Evolutionary conservation across 257 asterid genomes (phyloP), one percentile per base, ranked within the genome.

Genomic region (Lavandula angustifolia): DNA sequence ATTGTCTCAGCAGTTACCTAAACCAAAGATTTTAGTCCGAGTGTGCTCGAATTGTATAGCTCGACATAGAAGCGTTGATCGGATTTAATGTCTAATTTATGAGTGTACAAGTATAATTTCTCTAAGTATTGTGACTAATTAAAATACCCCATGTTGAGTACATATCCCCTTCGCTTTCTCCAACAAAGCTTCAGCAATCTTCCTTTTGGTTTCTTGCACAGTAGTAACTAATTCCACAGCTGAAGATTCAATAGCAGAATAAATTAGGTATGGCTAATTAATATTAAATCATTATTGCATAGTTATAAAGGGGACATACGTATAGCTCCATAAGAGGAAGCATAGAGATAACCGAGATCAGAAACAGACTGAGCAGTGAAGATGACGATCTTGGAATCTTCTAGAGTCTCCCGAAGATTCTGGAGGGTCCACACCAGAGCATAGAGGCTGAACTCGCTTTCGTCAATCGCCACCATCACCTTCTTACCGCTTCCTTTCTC

Each of bases 391-490:
- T 78, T 72, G 0, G 88, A 67, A 65, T 69, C 63, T 41, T 53
- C 7, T 0, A 80, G 12, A 22, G 82, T 27, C 4, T 79, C 76
- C 0, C 63, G 77, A 10, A 84, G 81, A 27, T 73, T 76, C 7
- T 66, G 1, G 17, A 87, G 77, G 29, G 82, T 66, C 92, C 95
- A 87, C 38, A 81, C 80, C 16, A 87, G 41, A 49, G 95, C 88
- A 44, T 85, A 72, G 51, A 44, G 71, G 52, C 95, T 87, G 73
- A 54, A 68, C 40, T 82, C 90, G 48, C 90, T 85, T 41, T 79
- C 88, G 27, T 85, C 92, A 9, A 87, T 74, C 1, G 92, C 95
- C 47, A 85, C 92, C 95, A 87, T 82, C 74, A 85, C 85, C 75
- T 64, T 78, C 77, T 69, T 83, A 29, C 60, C 64, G 9, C 42